Evolutionary conservation across 148 eudicot genomes (phyloP).

Genomic region (Dysphania ambrosioides): DNA sequence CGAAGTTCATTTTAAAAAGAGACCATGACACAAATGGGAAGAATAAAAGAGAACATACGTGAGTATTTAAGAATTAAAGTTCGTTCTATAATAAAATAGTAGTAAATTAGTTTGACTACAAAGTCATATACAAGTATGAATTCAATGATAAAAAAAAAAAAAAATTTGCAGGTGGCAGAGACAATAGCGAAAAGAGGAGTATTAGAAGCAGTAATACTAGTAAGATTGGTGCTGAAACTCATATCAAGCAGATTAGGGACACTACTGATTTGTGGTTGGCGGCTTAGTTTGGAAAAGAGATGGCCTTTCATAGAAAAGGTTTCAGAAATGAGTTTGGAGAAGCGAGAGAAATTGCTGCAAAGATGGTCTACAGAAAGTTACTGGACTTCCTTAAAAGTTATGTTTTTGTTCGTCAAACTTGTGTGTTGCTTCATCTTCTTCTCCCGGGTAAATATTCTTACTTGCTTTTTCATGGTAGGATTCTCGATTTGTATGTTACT

Average conservation of each 20-base stretch:
- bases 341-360: constrained; percentile 58
- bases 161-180: constrained; percentile 50
- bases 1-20: no score
- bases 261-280: constrained; percentile 60
- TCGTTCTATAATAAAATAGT: no score
- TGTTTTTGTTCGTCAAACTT: constrained; percentile 44
- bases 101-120: neutral
- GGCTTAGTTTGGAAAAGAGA: constrained; percentile 43
- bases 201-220: constrained; percentile 37
- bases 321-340: constrained; percentile 41
- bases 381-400: constrained; percentile 37
- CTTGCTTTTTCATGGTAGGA: neutral
- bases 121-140: neutral
- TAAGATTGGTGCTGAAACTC: constrained; percentile 37
- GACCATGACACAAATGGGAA: neutral
- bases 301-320: constrained; percentile 63
- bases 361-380: constrained; percentile 52
- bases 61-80: no score
- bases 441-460: constrained; percentile 34
- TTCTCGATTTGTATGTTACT: no score
- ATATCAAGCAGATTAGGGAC: constrained; percentile 71
- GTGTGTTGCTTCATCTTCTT: constrained; percentile 37
- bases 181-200: constrained; percentile 33
- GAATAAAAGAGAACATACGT: no score
- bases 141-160: neutral